Base-by-base conservation (phyloP, 2,329 filamentous ascomycete genomes). In the Metarhizium sp. region DNA sequence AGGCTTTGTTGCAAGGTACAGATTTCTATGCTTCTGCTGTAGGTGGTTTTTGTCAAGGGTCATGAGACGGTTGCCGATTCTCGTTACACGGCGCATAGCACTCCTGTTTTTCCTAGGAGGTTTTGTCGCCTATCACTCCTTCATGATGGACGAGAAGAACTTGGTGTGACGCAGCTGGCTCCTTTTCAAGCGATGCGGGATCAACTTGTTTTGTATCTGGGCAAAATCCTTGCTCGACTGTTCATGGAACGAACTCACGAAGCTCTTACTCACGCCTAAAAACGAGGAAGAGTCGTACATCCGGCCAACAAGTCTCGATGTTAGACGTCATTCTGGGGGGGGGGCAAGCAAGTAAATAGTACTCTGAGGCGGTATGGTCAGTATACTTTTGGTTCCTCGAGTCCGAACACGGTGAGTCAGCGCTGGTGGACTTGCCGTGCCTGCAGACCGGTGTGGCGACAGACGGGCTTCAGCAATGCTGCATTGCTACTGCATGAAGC, bases 361-460 rank as follows among this genome's bases (percentile, higher is more conserved):
- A 16, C 45, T 25, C 20, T 48, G 45, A 30, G 25, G 25, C 7
- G 25, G 45, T 48, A 29, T 13, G 25, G 25, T 7, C 7, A 48
- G 25, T 13, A 4, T 14, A 48, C 45, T 48, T 48, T 6, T 29
- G 45, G 20, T 10, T 6, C 42, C 42, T 45, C 38, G 14, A 53
- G 10, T 40, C 30, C 20, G 13, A 20, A 47, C 42, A 51, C 40
- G 50, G 36, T 50, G 38, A 50, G 54, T 50, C 36, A 52, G 43
- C 45, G 55, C 46, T 50, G 32, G 38, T 56, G 32, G 51, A 50
- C 51, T 53, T 36, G 32, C 48, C 30, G 30, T 53, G 42, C 47
- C 51, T 51, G 55, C 48, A 50, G 55, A 56, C 51, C 55, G 54
- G 54, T 56, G 54, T 56, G 54, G 54, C 54, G 38, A 49, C 51